phyloP scores from a whole-genome alignment of 345 rosid genomes.

The Gossypium anomalum region DNA sequence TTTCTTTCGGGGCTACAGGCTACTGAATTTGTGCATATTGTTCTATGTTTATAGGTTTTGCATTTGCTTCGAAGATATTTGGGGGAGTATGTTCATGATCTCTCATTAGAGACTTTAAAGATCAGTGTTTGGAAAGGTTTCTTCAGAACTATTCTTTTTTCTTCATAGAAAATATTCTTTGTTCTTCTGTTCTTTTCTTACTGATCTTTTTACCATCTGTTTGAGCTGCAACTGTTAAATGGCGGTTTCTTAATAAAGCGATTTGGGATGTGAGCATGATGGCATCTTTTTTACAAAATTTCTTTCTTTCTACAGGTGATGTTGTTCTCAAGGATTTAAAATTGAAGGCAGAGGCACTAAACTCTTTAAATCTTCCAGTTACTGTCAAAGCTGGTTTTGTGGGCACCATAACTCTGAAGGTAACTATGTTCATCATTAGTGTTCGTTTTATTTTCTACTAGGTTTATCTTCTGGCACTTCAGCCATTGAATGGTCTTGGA shows the following conservation, averaged over 20 bases:
- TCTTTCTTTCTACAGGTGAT: conserved; percentile 57
- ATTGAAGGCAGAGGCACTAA: conserved; percentile 91
- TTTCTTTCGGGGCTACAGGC: not conserved
- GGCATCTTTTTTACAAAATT: conserved; percentile 1
- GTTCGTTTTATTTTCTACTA: not conserved
- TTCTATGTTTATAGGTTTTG: conserved; percentile 56
- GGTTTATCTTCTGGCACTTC: conserved; percentile 1
- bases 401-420: conserved; percentile 90
- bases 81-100: conserved; percentile 96
- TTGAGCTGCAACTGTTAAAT: conserved; percentile 10
- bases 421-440: conserved; percentile 20
- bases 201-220: not conserved
- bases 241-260: not conserved
- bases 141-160: not conserved
- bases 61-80: conserved; percentile 95
- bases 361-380: conserved; percentile 88
- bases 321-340: conserved; percentile 93
- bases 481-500: not conserved
- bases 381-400: conserved; percentile 97
- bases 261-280: conserved; percentile 9
- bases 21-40: conserved; percentile 2
- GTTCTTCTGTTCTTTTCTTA: not conserved
- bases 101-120: conserved; percentile 81
- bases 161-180: not conserved
- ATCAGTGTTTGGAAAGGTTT: conserved; percentile 99